These are phyloP conservation scores for Tulasnella sp. DNA, from an alignment of 768 basidiomycete species.

Conservation along the genomic window DNA sequence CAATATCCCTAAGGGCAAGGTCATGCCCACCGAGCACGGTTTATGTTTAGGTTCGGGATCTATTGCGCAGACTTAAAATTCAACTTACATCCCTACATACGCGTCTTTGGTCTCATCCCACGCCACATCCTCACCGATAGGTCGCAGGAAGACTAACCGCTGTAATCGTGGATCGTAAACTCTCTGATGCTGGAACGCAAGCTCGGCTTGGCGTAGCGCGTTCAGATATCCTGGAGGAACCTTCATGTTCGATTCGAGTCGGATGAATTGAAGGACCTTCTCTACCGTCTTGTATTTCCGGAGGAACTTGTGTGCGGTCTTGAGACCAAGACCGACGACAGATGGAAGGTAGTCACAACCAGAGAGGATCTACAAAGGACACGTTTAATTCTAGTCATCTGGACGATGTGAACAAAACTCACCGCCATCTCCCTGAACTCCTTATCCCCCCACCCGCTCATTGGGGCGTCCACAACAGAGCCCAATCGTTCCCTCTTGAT, in stretches of 20 bases:
- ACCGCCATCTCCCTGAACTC: conserved; percentile 86
- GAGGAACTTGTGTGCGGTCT: conserved; percentile 77
- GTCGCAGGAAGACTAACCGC: conserved; percentile 58
- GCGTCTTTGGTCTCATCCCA: conserved; percentile 54
- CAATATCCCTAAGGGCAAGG: conserved; percentile 43
- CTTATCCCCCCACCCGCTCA: conserved; percentile 78
- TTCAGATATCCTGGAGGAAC: conserved; percentile 69
- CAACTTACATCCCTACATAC: conserved; percentile 56
- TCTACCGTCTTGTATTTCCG: conserved; percentile 79
- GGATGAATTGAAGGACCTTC: conserved; percentile 62
- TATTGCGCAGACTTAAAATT: too few species aligned
- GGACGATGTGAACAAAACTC: conserved; percentile 16
- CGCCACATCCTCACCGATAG: conserved; percentile 38
- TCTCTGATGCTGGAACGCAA: conserved; percentile 85
- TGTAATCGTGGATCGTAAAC: conserved; percentile 69
- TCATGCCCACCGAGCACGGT: too few species aligned
- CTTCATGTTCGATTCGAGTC: conserved; percentile 70
- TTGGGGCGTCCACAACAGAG: conserved; percentile 50
- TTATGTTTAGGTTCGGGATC: too few species aligned
- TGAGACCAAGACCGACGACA: conserved; percentile 84
- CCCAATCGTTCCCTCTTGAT: conserved; percentile 30
- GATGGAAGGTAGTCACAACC: conserved; percentile 90
- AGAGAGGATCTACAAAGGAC: conserved; percentile 47
- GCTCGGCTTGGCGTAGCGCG: conserved; percentile 71
- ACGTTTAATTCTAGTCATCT: neutral